phyloP scores from a whole-genome alignment of 73 alveolate species.

The Paramecium octaurelia region DNA sequence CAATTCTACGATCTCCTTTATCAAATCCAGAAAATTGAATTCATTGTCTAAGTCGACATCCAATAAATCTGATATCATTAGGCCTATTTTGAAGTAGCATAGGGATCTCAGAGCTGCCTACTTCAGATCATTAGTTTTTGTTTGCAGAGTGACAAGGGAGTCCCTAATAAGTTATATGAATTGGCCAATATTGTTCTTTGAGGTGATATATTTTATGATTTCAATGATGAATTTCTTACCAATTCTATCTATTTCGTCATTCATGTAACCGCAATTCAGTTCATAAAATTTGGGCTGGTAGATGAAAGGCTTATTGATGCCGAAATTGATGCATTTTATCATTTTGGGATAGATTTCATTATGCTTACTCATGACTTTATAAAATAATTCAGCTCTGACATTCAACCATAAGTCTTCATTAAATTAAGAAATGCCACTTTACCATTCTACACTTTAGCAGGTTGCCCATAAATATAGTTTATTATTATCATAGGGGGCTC shows the following conservation, averaged over 20 bases:
- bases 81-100: background rate
- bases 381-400: background rate
- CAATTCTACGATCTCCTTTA: background rate
- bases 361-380: background rate
- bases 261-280: background rate
- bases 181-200: background rate
- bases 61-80: background rate
- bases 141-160: background rate
- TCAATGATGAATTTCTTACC: background rate
- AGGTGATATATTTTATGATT: background rate
- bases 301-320: background rate
- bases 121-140: background rate
- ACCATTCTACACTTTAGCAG: background rate
- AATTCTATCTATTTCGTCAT: background rate
- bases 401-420: constrained; percentile 9
- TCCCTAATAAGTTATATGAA: background rate
- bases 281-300: background rate
- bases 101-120: background rate
- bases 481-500: background rate
- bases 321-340: background rate
- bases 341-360: background rate
- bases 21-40: background rate
- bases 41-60: background rate
- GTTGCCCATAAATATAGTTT: background rate
- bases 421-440: background rate